Evolutionary conservation across 2,329 filamentous ascomycete genomes (phyloP).

Genomic region (Sporothrix protearum): DNA sequence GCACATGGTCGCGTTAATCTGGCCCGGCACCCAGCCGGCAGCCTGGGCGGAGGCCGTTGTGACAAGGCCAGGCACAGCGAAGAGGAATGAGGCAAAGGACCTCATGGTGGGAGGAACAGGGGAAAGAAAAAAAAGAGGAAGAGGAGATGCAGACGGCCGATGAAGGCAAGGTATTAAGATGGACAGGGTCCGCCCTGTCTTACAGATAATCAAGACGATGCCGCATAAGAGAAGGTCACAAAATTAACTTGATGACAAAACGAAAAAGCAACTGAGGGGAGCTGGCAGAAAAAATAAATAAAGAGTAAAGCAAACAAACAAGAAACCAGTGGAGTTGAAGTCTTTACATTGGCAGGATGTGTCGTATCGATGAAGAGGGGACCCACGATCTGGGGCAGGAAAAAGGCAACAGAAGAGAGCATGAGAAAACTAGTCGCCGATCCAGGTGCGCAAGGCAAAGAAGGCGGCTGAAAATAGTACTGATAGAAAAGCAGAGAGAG

Average conservation of each 20-base stretch:
- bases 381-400: background rate
- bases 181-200: slow-evolving; percentile 15
- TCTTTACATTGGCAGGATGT: background rate
- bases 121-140: background rate
- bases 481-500: background rate
- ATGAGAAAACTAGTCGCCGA: background rate
- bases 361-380: background rate
- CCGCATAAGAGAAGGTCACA: background rate
- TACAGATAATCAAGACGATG: background rate
- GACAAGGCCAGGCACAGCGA: slow-evolving; percentile 30
- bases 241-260: background rate
- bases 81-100: background rate
- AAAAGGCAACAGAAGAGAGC: background rate
- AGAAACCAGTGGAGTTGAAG: background rate
- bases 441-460: background rate
- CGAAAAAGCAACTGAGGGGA: background rate
- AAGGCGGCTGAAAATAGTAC: background rate
- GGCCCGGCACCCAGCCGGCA: slow-evolving; percentile 47
- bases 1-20: slow-evolving; percentile 59
- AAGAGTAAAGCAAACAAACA: slow-evolving; percentile 6
- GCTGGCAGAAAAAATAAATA: background rate
- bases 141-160: background rate
- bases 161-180: background rate
- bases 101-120: background rate
- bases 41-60: slow-evolving; percentile 42